Conservation (phyloP, 139 green algal genomes). For the Closterium sp. region DNA sequence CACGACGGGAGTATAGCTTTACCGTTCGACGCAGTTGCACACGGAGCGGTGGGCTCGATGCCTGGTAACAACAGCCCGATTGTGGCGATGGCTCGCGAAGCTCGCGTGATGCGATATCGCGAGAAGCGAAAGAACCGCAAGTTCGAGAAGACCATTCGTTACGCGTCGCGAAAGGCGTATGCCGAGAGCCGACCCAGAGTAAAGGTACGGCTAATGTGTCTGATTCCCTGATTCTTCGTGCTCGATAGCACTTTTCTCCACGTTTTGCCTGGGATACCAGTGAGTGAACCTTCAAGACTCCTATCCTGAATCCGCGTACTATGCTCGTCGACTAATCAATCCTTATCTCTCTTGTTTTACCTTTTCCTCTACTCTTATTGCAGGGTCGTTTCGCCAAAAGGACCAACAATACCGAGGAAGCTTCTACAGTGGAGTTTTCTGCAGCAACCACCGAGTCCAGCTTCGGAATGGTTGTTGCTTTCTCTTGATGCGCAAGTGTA, state of each 20-base stretch:
- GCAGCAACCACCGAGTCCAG: background rate
- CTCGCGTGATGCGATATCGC: conserved; percentile 59
- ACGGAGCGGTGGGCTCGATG: background rate
- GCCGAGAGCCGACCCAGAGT: conserved; percentile 80
- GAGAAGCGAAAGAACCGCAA: conserved; percentile 78
- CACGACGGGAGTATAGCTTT: background rate
- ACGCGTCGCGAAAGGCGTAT: conserved; percentile 78
- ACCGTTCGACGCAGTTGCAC: background rate
- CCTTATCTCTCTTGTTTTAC: background rate
- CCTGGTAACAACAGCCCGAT: background rate
- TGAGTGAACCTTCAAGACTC: too few relatives aligned
- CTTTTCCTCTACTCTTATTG: background rate
- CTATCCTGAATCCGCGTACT: too few relatives aligned
- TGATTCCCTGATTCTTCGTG: too few relatives aligned
- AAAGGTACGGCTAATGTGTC: too few relatives aligned
- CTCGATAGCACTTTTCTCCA: too few relatives aligned
- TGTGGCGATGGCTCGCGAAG: conserved; percentile 30
- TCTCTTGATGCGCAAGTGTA: background rate
- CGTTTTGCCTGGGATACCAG: too few relatives aligned
- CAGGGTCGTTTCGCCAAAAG: background rate
- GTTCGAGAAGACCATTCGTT: conserved; percentile 85
- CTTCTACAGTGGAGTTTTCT: background rate
- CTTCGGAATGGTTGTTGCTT: background rate
- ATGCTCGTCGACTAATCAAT: too few relatives aligned
- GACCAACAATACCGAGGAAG: background rate